Evolutionary conservation across 352 stramenopile genomes (phyloP), one percentile per base, ranked within the genome.

Genomic region (Phytophthora meadii): DNA sequence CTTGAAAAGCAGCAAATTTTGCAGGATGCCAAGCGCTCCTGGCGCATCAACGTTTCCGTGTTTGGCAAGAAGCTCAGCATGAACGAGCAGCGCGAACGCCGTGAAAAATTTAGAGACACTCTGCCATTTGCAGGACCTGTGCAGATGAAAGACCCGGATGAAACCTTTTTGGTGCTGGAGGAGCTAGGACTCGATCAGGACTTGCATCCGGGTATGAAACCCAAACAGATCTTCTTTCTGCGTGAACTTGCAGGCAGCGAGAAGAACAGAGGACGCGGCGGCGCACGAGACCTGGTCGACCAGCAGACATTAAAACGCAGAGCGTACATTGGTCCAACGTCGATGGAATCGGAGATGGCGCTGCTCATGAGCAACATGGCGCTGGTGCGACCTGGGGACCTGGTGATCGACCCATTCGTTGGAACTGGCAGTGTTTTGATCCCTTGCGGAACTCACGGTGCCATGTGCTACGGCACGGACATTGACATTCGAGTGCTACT

Each of bases 351-450:
- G 34, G 97, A 99, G 68, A 92, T 99, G 57, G 93, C 93, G 36
- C 82, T 99, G 63, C 81, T 99, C 46, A 99, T 99, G 97, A 93
- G 66, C 66, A 93, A 94, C 59, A 92, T 92, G 82, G 86, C 80
- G 37, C 68, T 94, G 17, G 81, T 92, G n/a, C 74, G 79, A 56
- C 68, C 68, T 5, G 73, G 81, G 27, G 86, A 92, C 32, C 65
- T 97, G 24, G 90, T 97, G 6, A 95, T 98, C 61, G 97, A 99
- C 82, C 97, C 97, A 17, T 99, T 99, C 74, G 96, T 98, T 4
- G 97, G 97, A 32, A 99, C 97, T 9, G 97, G 97, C 3, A 98
- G 87, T n/a, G 97, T 99, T 47, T 79, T 99, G 22, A 88, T 99
- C 34, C 91, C 95, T 5, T 98, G 93, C 48, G 92, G 91, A 53